A percentile compares a stretch with the other conserved stretches of the same genome.
Evolutionary conservation across 345 rosid genomes (phyloP).

Genomic region (Triadica sebifera): DNA sequence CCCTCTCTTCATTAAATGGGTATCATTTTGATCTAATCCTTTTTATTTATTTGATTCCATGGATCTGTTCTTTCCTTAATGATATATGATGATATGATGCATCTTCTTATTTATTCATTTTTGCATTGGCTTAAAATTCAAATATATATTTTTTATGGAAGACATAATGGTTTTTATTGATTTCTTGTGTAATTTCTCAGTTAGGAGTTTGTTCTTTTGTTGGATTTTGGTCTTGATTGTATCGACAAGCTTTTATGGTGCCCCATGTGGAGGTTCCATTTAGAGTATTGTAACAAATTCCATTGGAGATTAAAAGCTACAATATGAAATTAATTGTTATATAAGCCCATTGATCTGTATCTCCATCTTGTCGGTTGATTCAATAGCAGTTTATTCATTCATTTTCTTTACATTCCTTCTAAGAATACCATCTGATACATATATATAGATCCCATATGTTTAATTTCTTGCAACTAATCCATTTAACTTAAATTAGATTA

Average conservation of each 20-base stretch:
- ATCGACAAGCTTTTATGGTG: constrained; percentile 3
- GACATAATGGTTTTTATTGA: not conserved
- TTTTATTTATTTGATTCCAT: not conserved
- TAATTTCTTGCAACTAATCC: too few species aligned
- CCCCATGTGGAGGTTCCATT: constrained; percentile 16
- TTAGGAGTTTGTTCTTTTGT: not conserved
- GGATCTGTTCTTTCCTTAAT: not conserved
- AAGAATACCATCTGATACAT: not conserved
- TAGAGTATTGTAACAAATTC: not conserved
- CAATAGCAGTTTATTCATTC: constrained; percentile 9
- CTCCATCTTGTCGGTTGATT: constrained; percentile 9
- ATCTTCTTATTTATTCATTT: too few species aligned
- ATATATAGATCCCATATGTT: too few species aligned
- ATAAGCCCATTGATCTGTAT: not conserved
- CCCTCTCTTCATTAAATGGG: not conserved
- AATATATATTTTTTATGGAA: not conserved
- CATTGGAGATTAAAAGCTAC: not conserved
- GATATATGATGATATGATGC: too few species aligned
- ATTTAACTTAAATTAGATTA: not conserved
- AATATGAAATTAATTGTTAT: not conserved
- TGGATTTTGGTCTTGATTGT: not conserved
- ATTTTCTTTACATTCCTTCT: not conserved
- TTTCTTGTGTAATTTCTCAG: not conserved
- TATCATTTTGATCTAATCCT: not conserved
- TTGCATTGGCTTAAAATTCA: too few species aligned